phyloP scores from a whole-genome alignment of 225 moss, liverwort and hornwort species.

The Bryoerythrophyllum caledonicum region DNA sequence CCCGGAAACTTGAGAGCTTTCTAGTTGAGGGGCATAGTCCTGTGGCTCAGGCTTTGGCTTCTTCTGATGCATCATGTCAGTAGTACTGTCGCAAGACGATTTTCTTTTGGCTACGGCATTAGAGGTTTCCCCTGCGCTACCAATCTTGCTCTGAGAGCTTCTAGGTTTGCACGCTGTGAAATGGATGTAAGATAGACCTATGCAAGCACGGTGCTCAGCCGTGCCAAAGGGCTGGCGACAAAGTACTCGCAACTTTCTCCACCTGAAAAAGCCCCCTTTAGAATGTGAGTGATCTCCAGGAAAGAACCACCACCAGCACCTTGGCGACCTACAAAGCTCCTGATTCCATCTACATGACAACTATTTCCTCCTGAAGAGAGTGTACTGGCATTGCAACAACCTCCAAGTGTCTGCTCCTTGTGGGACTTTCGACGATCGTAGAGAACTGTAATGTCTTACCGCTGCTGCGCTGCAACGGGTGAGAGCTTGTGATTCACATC shows the following conservation, averaged over 20 bases:
- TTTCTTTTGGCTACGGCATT: conserved; percentile 26
- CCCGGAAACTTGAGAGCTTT: conserved; percentile 16
- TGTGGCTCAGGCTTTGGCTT: conserved; percentile 34
- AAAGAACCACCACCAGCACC: neutral
- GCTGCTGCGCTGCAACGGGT: conserved; percentile 55
- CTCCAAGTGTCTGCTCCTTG: conserved; percentile 1
- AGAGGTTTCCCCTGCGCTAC: conserved; percentile 8
- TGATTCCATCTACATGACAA: conserved; percentile 18
- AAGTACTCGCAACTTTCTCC: conserved; percentile 42
- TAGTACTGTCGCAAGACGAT: conserved; percentile 1
- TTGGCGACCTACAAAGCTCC: conserved; percentile 7
- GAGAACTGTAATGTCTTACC: conserved; percentile 29
- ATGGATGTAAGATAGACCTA: conserved; percentile 48
- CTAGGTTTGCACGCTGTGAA: conserved; percentile 43
- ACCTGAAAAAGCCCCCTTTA: conserved; percentile 27
- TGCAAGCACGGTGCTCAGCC: conserved; percentile 45
- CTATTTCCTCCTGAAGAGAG: neutral
- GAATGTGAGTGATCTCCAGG: conserved; percentile 14
- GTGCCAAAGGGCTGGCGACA: conserved; percentile 64
- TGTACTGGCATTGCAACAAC: conserved; percentile 12
- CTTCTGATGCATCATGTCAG: conserved; percentile 18
- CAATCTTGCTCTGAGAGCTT: conserved; percentile 12
- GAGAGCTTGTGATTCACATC: conserved; percentile 57
- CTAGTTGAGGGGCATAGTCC: conserved; percentile 7
- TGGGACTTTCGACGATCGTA: conserved; percentile 11